Conservation (phyloP, 768 basidiomycete species). For the Trametes cubensis region DNA sequence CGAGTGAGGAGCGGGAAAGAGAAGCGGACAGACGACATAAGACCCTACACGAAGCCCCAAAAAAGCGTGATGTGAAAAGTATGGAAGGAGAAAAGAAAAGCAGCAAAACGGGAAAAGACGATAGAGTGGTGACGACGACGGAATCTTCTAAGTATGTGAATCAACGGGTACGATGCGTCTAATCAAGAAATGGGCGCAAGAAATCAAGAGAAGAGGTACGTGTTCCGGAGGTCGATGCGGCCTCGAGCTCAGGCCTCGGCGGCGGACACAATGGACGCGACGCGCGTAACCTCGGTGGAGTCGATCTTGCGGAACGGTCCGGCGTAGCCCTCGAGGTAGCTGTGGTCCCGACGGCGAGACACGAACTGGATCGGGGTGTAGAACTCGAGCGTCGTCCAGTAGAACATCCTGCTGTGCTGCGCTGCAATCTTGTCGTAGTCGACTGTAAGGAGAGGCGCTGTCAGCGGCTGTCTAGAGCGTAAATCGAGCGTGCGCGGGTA, state of each 20-base stretch:
- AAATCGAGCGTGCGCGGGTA: not conserved
- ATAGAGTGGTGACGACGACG: conserved; percentile 2
- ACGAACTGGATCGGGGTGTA: conserved; percentile 51
- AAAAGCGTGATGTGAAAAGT: not conserved
- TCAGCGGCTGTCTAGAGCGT: not conserved
- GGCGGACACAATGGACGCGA: conserved; percentile 12
- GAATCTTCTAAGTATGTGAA: not conserved
- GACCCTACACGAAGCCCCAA: conserved; percentile 7
- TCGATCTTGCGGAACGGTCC: conserved; percentile 27
- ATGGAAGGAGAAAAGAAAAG: not conserved
- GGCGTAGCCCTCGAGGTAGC: conserved; percentile 21
- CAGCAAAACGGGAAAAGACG: not conserved
- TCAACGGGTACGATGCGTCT: not conserved
- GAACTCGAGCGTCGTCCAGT: conserved; percentile 69
- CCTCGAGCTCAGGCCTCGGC: not conserved
- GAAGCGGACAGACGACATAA: conserved; percentile 11
- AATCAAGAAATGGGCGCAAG: not conserved
- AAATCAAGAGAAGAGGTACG: not conserved
- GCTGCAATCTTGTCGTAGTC: conserved; percentile 69
- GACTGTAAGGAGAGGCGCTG: conserved; percentile 40
- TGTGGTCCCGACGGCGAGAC: conserved; percentile 19
- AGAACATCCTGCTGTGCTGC: conserved; percentile 66
- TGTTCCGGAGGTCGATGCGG: not conserved
- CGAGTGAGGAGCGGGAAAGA: not conserved
- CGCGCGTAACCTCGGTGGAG: conserved; percentile 2